These are phyloP conservation scores for Atractiella rhizophila DNA, from an alignment of 768 basidiomycete species.

Conservation along the genomic window DNA sequence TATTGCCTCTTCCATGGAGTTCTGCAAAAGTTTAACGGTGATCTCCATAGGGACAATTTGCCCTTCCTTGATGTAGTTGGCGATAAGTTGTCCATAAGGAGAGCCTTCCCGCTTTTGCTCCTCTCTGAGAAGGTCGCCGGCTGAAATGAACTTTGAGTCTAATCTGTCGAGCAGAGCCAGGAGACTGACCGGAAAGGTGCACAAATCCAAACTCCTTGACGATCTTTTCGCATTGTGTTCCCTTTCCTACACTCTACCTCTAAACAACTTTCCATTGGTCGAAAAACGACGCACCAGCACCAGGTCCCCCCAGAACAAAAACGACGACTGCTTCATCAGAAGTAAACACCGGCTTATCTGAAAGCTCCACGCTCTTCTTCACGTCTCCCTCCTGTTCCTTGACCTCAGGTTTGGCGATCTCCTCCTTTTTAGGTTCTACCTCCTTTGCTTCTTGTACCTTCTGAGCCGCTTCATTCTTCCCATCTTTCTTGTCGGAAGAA, in stretches of 20 bases:
- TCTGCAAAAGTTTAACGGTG: constrained; percentile 80
- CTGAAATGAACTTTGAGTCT: constrained; percentile 24
- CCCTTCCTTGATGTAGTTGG: constrained; percentile 66
- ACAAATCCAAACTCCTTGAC: constrained; percentile 65
- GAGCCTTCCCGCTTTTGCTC: constrained; percentile 72
- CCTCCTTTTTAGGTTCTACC: no score
- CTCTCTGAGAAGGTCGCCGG: constrained; percentile 83
- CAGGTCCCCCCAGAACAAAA: constrained; percentile 89
- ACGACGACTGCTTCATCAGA: constrained; percentile 52
- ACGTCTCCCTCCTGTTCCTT: no score
- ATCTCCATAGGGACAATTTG: constrained; percentile 89
- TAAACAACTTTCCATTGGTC: no score
- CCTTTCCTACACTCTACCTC: constrained; percentile 37
- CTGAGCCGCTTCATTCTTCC: no score
- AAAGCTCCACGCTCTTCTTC: no score
- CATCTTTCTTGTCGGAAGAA: no score
- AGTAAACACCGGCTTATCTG: constrained; percentile 42
- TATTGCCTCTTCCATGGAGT: constrained; percentile 46
- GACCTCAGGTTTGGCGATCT: no score
- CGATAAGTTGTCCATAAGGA: constrained; percentile 70
- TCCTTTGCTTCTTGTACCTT: no score
- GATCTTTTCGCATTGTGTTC: constrained; percentile 69
- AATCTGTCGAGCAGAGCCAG: neutral
- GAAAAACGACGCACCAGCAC: constrained; percentile 53
- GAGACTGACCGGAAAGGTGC: constrained; percentile 59